Conservation (phyloP, 2,329 filamentous ascomycete genomes). For the Macrophomina pseudophaseolina region DNA sequence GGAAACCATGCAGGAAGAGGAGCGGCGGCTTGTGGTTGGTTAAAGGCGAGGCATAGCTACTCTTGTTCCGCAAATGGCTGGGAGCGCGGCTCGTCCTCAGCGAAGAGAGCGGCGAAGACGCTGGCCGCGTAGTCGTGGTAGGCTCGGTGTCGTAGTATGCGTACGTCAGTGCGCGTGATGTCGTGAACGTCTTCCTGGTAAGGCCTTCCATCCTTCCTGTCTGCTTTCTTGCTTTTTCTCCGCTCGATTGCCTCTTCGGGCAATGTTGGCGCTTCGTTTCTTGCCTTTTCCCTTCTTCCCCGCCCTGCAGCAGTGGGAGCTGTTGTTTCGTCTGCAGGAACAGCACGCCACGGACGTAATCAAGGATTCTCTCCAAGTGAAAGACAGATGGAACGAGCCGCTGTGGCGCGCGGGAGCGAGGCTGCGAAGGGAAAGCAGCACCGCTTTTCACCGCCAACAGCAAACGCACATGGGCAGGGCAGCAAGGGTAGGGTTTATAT, state of each 20-base stretch:
- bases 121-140: not conserved
- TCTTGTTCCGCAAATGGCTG: not conserved
- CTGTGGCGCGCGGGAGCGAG: not conserved
- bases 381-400: not conserved
- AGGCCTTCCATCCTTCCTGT: constrained; percentile 24
- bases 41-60: not conserved
- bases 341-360: constrained; percentile 18
- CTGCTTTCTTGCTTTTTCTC: not conserved
- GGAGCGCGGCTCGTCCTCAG: not conserved
- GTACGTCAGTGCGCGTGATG: constrained; percentile 28
- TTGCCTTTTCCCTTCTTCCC: not conserved
- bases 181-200: constrained; percentile 27
- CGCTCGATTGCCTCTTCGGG: not conserved
- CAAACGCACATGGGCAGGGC: not conserved
- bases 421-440: constrained; percentile 14
- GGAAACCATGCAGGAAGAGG: constrained; percentile 55
- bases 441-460: not conserved
- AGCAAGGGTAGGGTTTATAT: constrained; percentile 6
- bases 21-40: constrained; percentile 24
- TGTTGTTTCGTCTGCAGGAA: not conserved
- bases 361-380: not conserved
- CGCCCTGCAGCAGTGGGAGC: not conserved
- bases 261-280: not conserved
- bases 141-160: constrained; percentile 25
- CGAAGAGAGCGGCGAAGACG: not conserved